Evolutionary conservation across 176 grass and related monocot species (phyloP).

Genomic region (Chrysopogon serrulatus): DNA sequence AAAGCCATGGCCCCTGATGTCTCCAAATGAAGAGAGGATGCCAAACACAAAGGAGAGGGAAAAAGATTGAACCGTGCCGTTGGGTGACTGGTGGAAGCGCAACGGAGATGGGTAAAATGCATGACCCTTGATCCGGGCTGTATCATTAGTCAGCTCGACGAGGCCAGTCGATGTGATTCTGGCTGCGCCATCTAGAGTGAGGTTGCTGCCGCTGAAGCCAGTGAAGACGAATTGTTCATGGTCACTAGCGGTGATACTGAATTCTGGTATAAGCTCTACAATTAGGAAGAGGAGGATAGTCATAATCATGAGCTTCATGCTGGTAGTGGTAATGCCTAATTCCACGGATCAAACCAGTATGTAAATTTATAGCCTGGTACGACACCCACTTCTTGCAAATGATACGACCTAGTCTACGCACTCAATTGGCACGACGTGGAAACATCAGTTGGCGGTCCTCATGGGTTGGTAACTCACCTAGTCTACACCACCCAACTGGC

Average conservation of each 20-base stretch:
- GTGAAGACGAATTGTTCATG: slow-evolving; percentile 7
- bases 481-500: not conserved
- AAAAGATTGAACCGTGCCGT: slow-evolving; percentile 13
- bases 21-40: slow-evolving; percentile 9
- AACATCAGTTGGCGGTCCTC: not conserved
- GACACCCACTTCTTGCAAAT: not conserved
- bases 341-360: too few relatives aligned
- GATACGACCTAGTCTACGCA: not conserved
- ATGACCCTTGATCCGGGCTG: slow-evolving; percentile 10
- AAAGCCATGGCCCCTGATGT: slow-evolving; percentile 36
- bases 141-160: slow-evolving; percentile 7
- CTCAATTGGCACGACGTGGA: not conserved
- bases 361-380: not conserved
- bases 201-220: slow-evolving; percentile 8
- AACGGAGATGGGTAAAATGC: not conserved
- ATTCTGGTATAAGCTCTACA: not conserved
- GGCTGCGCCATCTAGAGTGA: slow-evolving; percentile 10
- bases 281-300: not conserved
- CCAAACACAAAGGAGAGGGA: slow-evolving; percentile 28
- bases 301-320: not conserved
- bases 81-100: not conserved
- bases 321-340: not conserved
- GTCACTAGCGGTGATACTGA: not conserved
- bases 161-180: not conserved
- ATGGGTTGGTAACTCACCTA: not conserved